phyloP scores from a whole-genome alignment of 2,329 filamentous ascomycete genomes.

The Cryphonectria parasitica region DNA sequence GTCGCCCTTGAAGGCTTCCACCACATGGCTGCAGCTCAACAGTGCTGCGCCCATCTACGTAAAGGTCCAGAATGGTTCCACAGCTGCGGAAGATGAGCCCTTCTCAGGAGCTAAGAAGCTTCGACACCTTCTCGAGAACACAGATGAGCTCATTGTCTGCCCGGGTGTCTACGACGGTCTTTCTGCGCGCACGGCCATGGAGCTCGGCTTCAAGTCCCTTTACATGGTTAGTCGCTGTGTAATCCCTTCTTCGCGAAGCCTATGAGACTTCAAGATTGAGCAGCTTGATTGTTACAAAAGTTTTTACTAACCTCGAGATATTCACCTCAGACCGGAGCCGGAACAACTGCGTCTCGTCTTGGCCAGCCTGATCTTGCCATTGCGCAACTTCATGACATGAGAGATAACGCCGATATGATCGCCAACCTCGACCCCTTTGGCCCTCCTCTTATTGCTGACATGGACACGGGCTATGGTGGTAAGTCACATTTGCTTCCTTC shows the following conservation, averaged over 20 bases:
- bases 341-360: constrained; percentile 62
- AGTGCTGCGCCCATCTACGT: constrained; percentile 21
- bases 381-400: constrained; percentile 56
- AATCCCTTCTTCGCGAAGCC: neutral
- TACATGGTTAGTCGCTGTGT: constrained; percentile 58
- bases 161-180: constrained; percentile 68
- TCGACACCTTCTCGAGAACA: constrained; percentile 36
- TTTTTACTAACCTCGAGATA: neutral
- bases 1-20: constrained; percentile 7
- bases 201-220: constrained; percentile 59
- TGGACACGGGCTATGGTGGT: constrained; percentile 60
- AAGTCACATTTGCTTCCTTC: constrained; percentile 27
- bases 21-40: constrained; percentile 28
- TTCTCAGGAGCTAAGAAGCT: constrained; percentile 31
- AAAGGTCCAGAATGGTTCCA: neutral
- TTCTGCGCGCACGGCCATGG: constrained; percentile 61
- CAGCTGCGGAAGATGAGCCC: constrained; percentile 8
- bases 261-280: neutral
- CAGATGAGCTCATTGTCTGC: constrained; percentile 51
- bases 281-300: neutral
- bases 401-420: constrained; percentile 56
- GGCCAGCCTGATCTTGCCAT: constrained; percentile 67
- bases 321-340: constrained; percentile 58
- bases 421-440: constrained; percentile 51
- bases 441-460: constrained; percentile 55